Evolutionary conservation across 768 basidiomycete genomes (phyloP), one percentile per base, ranked within the genome.

Genomic region (Tylopilus plumbeoviolaceoides): DNA sequence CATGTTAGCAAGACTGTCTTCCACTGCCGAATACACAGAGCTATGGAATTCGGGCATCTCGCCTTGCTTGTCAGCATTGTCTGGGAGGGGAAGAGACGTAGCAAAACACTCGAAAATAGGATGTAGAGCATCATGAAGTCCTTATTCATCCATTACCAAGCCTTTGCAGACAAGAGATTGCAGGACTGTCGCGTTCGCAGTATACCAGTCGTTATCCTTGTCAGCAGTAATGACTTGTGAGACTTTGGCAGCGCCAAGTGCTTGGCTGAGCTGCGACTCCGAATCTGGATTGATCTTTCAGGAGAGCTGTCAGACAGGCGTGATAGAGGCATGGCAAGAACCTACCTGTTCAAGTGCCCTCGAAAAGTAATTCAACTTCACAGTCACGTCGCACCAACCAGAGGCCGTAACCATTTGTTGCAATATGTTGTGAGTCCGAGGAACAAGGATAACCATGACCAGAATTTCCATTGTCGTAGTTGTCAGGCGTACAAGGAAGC

Each of bases 401-500:
- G 79, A 79, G 1, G 89, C 84, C 2, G 88, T 84, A 18, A 95
- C 79, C 63, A 99, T 86, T 57, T 80, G 76, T 60, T 88, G 85
- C 47, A 99, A 75, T 25, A 90, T 68, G 0, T 75, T 65, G 30
- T 91, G 72, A 1, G 85, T 84, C 52, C 84, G 80, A 21, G 85
- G 82, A 40, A 86, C 71, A 17, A 89, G 73, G 15, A 72, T 68
- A 20, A 55, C 59, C 45, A 66, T 71, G 25, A 70, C 68, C 7
- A 73, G 70, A 7, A 77, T 69, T n/a, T 76, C 76, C 51, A 82
- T 76, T 1, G 78, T 71, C 28, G 81, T 79, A 15, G 91, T 91
- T 9, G 90, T 85, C 43, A 98, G 78, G 44, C 95, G 87, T n/a
- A 99, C 85, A 31, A 99, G 80, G 70, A 94, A 97, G 73, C 92